Evolutionary conservation across 2,329 filamentous ascomycete species (phyloP).

Genomic region (Clarireedia monteithiana): DNA sequence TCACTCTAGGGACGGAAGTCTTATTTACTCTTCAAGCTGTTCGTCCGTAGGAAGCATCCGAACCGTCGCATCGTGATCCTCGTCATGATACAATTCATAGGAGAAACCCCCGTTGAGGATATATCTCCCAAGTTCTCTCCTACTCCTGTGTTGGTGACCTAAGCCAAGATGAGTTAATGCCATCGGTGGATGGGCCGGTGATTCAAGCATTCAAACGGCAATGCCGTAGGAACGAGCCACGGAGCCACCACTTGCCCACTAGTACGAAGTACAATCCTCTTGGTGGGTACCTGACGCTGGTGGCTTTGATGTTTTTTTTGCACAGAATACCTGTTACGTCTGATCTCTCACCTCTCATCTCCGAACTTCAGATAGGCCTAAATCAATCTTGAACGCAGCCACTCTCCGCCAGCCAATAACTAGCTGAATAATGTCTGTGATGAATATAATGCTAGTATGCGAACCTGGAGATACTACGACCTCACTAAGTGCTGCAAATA

Average conservation of each 20-base stretch:
- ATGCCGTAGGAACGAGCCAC: constrained; percentile 1
- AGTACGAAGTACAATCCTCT: constrained; percentile 8
- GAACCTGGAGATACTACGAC: background rate
- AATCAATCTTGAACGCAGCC: background rate
- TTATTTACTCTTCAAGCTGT: background rate
- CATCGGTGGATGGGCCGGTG: background rate
- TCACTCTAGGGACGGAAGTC: background rate
- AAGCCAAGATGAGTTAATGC: constrained; percentile 3
- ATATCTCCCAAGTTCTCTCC: background rate
- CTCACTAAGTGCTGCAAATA: background rate
- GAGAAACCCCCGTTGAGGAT: background rate
- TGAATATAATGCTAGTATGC: background rate
- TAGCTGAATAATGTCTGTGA: background rate
- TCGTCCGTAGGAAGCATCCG: background rate
- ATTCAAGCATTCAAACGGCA: constrained; percentile 3
- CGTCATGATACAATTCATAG: background rate
- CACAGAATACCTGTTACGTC: background rate
- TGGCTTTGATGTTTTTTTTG: constrained; percentile 15
- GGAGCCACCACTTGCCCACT: constrained; percentile 9
- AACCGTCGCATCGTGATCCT: background rate
- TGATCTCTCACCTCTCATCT: constrained; percentile 25
- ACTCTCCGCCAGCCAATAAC: background rate
- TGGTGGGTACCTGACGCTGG: constrained; percentile 18
- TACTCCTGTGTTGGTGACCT: background rate
- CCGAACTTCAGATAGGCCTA: constrained; percentile 18